These are phyloP conservation scores for Coprinopsis sp. DNA, from an alignment of 768 basidiomycete species.

Conservation along the genomic window DNA sequence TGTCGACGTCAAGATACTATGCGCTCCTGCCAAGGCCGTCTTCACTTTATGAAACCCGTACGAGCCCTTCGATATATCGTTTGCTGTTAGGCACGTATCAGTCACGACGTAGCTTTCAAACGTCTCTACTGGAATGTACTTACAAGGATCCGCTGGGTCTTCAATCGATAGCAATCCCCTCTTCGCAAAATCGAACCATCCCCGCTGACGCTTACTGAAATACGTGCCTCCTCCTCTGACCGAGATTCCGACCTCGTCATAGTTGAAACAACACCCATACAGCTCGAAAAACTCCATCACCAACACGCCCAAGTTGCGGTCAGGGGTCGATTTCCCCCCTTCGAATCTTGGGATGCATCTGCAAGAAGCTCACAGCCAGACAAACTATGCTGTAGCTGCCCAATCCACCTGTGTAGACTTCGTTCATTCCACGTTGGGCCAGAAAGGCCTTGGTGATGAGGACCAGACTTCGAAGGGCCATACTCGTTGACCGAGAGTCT, in stretches of 20 bases:
- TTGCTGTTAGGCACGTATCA: constrained; percentile 46
- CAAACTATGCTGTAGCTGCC: constrained; percentile 95
- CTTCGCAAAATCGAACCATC: constrained; percentile 69
- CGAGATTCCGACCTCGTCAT: constrained; percentile 84
- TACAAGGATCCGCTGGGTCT: constrained; percentile 87
- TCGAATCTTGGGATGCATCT: constrained; percentile 96
- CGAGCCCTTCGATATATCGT: constrained; percentile 90
- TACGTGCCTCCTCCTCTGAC: constrained; percentile 85
- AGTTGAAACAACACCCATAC: constrained; percentile 91
- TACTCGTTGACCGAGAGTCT: constrained; percentile 32
- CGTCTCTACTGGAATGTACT: constrained; percentile 29
- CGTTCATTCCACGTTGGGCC: constrained; percentile 88
- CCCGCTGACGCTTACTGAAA: constrained; percentile 74
- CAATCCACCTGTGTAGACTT: constrained; percentile 94
- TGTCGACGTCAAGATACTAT: constrained; percentile 69
- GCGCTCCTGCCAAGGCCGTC: constrained; percentile 78
- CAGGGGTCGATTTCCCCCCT: constrained; percentile 82
- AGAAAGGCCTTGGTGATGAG: constrained; percentile 90
- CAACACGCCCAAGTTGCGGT: constrained; percentile 87
- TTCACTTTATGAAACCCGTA: constrained; percentile 80
- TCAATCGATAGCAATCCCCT: constrained; percentile 74
- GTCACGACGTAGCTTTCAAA: too few relatives aligned
- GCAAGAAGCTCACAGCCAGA: constrained; percentile 88
- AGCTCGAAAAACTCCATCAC: constrained; percentile 97
- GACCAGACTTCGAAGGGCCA: constrained; percentile 75